These are phyloP conservation scores for Babesia bigemina DNA, from an alignment of 169 alveolate genomes.

Conservation along the genomic window DNA sequence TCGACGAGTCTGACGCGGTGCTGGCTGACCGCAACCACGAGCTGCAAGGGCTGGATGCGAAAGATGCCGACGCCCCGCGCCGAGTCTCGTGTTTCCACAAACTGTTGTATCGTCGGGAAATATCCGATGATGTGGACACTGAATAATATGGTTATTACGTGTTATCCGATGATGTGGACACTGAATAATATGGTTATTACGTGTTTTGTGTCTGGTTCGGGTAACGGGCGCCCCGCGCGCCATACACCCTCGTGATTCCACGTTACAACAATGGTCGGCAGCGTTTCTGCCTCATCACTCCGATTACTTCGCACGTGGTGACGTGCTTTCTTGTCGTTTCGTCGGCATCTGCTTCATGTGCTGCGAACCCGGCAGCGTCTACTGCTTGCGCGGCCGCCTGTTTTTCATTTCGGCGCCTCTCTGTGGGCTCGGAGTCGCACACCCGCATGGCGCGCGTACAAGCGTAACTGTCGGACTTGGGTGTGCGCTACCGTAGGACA, in stretches of 20 bases:
- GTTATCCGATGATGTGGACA: too few species aligned
- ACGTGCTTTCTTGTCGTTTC: not conserved
- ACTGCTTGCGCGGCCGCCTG: not conserved
- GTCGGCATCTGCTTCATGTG: not conserved
- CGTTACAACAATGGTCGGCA: not conserved
- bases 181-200: not conserved
- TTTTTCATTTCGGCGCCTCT: not conserved
- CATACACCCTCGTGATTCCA: slow-evolving; percentile 15
- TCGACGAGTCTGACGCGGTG: slow-evolving; percentile 20
- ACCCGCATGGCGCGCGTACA: not conserved
- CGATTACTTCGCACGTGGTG: not conserved
- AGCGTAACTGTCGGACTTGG: not conserved
- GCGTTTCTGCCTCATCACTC: too few species aligned
- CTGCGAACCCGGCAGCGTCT: not conserved
- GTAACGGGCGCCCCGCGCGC: slow-evolving; percentile 14
- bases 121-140: not conserved
- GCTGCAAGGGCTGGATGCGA: slow-evolving; percentile 11
- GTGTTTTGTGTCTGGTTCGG: not conserved
- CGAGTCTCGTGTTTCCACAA: slow-evolving; percentile 6
- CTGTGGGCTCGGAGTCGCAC: slow-evolving; percentile 3
- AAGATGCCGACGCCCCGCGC: not conserved
- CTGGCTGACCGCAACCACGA: slow-evolving; percentile 31
- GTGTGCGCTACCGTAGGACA: not conserved
- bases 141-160: not conserved
- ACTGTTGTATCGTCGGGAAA: not conserved